These are phyloP conservation scores for Nakaseomyces glabratus DNA, from an alignment of 1,139 yeast species.

Conservation along the genomic window DNA sequence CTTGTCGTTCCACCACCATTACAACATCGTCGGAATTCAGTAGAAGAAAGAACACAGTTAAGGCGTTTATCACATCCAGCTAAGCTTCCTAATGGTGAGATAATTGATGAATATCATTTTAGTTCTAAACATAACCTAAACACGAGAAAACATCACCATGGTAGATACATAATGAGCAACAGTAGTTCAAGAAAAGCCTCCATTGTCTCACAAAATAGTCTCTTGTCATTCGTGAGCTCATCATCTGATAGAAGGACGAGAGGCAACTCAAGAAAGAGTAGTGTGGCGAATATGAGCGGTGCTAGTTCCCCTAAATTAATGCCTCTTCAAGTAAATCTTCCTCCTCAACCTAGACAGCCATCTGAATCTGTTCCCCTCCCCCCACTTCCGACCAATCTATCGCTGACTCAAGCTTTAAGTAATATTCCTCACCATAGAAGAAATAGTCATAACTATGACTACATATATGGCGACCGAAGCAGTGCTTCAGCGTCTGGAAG, in stretches of 20 bases:
- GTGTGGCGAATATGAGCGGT: constrained; percentile 9
- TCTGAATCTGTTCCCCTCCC: constrained; percentile 18
- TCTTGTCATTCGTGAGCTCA: constrained; percentile 28
- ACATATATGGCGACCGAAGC: constrained; percentile 16
- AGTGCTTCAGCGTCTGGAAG: constrained; percentile 8
- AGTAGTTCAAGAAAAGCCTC: constrained; percentile 15
- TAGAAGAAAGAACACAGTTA: constrained; percentile 1
- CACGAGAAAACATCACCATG: not conserved
- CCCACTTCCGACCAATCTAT: constrained; percentile 2
- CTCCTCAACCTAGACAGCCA: constrained; percentile 41
- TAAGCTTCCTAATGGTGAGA: constrained; percentile 3
- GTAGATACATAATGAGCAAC: constrained; percentile 1
- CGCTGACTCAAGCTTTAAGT: constrained; percentile 2
- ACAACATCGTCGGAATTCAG: constrained; percentile 1
- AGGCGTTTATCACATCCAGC: constrained; percentile 5
- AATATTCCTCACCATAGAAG: constrained; percentile 9
- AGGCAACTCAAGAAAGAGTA: constrained; percentile 11
- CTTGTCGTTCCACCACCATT: constrained; percentile 9
- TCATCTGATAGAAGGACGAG: constrained; percentile 22
- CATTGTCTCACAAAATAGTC: constrained; percentile 27
- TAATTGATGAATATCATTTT: constrained; percentile 5
- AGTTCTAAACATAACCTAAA: constrained; percentile 1
- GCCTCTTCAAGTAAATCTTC: constrained; percentile 24
- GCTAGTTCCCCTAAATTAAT: constrained; percentile 5
- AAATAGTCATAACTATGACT: constrained; percentile 13